Evolutionary conservation across 2,329 filamentous ascomycete genomes (phyloP).

Genomic region (Penicillium aurantiogriseum): DNA sequence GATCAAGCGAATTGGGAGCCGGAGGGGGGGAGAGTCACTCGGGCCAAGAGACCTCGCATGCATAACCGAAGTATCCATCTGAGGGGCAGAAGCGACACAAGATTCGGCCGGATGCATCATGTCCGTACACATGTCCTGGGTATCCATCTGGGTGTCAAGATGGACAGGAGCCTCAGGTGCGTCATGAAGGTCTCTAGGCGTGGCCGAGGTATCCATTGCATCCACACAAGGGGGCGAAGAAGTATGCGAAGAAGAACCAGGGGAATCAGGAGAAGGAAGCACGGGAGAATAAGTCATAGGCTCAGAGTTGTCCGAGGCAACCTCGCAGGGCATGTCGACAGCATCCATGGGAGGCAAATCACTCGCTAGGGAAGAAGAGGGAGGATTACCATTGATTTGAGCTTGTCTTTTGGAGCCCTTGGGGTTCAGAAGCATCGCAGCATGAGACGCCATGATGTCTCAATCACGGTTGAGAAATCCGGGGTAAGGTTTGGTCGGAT

Average conservation of each 20-base stretch:
- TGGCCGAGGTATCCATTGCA: background rate
- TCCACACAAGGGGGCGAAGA: conserved; percentile 8
- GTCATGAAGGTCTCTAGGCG: background rate
- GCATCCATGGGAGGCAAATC: background rate
- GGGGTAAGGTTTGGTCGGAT: conserved; percentile 11
- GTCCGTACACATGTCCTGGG: background rate
- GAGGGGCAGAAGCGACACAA: background rate
- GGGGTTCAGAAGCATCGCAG: conserved; percentile 46
- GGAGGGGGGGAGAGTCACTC: background rate
- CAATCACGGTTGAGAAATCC: background rate
- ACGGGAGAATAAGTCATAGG: background rate
- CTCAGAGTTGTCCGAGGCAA: background rate
- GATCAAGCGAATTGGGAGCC: background rate
- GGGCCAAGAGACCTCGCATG: background rate
- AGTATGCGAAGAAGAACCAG: conserved; percentile 11
- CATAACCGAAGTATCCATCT: background rate
- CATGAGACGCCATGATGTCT: conserved; percentile 39
- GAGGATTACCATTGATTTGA: conserved; percentile 35
- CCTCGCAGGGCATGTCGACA: background rate
- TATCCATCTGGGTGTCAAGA: background rate
- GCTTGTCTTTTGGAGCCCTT: conserved; percentile 41
- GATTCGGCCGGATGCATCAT: background rate
- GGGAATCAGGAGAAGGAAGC: background rate
- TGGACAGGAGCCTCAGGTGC: background rate
- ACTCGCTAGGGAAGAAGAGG: conserved; percentile 5